A percentile compares a stretch with the other conserved stretches of the same genome.
Evolutionary conservation across 2,329 filamentous ascomycete species (phyloP).

Genomic region (Xylariaceae sp.): DNA sequence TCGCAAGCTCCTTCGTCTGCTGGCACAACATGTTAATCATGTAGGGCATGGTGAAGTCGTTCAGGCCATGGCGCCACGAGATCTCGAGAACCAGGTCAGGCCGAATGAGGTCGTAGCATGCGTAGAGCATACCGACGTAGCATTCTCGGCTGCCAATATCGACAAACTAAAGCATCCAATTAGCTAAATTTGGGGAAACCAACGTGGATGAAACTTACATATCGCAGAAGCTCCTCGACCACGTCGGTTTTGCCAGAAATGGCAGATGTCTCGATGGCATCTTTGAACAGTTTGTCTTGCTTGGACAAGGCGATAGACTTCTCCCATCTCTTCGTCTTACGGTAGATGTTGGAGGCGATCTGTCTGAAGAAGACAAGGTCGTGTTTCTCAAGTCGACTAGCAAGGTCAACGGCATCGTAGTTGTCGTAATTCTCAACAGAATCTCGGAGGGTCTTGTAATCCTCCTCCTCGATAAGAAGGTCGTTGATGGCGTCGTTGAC

Average conservation of each 20-base stretch:
- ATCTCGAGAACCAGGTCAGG: conserved; percentile 92
- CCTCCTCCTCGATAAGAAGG: conserved; percentile 95
- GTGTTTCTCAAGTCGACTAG: conserved; percentile 90
- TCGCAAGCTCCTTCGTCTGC: conserved; percentile 80
- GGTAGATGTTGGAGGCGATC: conserved; percentile 96
- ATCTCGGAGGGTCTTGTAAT: conserved; percentile 97
- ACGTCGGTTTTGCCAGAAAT: conserved; percentile 88
- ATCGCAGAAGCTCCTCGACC: conserved; percentile 92
- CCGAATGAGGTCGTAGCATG: conserved; percentile 95
- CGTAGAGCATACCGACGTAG: conserved; percentile 99
- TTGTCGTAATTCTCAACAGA: conserved; percentile 99
- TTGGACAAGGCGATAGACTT: conserved; percentile 97
- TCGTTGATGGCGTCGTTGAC: conserved; percentile 99
- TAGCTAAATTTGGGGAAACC: conserved; percentile 27
- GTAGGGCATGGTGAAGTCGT: conserved; percentile 99
- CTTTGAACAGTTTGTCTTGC: conserved; percentile 99
- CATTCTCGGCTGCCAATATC: conserved; percentile 98
- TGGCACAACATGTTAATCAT: conserved; percentile 98
- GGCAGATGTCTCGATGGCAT: conserved; percentile 95
- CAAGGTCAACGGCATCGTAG: conserved; percentile 92
- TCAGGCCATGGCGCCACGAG: conserved; percentile 91
- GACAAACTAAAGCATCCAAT: conserved; percentile 68
- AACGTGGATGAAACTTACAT: conserved; percentile 66
- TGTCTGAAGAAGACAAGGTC: conserved; percentile 99
- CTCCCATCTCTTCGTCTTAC: conserved; percentile 99